Evolutionary conservation across 78 protist genomes (phyloP).

Genomic region (Mantamonas sphyraenae): DNA sequence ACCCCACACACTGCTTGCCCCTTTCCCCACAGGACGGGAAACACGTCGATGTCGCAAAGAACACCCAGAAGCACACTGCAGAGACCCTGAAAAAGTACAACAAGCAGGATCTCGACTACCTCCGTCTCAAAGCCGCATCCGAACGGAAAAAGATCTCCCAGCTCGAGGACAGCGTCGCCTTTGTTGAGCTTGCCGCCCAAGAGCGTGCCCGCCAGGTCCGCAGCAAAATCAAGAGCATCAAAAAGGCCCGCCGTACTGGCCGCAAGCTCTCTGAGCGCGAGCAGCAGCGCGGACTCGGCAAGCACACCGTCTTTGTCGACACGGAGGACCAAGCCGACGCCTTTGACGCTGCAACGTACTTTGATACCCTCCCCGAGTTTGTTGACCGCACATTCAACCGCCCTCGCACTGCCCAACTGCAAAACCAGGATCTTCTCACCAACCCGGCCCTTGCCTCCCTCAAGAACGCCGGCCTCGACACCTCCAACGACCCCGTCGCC

Average conservation of each 20-base stretch:
- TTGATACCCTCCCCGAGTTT: no score
- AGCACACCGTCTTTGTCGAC: no score
- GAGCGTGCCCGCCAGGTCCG: background rate
- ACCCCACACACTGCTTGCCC: background rate
- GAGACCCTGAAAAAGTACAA: background rate
- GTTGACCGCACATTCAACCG: no score
- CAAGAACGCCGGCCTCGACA: background rate
- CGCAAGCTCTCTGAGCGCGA: no score
- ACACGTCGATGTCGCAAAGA: background rate
- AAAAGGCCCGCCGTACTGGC: background rate
- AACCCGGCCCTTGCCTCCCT: background rate
- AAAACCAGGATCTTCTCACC: background rate
- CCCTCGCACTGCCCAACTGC: no score
- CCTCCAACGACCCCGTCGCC: no score
- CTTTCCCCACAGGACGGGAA: background rate
- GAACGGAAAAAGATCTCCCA: background rate
- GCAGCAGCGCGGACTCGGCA: no score
- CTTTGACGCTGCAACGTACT: no score
- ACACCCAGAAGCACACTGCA: background rate
- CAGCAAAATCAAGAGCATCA: background rate
- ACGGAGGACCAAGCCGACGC: no score
- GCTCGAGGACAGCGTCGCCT: background rate
- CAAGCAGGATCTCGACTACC: background rate
- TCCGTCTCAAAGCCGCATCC: background rate
- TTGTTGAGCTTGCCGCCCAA: background rate